Conservation (phyloP, 805 yeast species). For the Nakazawaea sp. region DNA sequence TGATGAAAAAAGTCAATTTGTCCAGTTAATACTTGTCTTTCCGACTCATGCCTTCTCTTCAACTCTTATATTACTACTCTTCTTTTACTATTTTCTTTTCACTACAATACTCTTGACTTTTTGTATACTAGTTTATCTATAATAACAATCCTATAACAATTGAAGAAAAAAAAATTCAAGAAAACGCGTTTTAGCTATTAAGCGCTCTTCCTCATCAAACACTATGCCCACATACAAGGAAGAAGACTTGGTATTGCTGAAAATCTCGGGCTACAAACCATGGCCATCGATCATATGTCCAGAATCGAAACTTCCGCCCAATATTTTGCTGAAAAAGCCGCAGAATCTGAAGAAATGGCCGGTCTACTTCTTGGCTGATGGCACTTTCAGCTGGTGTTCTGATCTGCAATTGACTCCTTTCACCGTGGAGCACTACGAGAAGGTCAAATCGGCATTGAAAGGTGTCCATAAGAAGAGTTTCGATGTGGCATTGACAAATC, state of each 20-base stretch:
- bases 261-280: conserved; percentile 13
- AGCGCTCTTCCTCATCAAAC: too few relatives aligned
- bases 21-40: too few relatives aligned
- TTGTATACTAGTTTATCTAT: too few relatives aligned
- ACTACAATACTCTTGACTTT: too few relatives aligned
- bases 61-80: too few relatives aligned
- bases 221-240: too few relatives aligned
- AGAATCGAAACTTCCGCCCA: conserved; percentile 8
- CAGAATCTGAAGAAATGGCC: conserved; percentile 5
- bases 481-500: conserved; percentile 9
- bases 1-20: too few relatives aligned
- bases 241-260: conserved; percentile 12
- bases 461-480: conserved; percentile 10
- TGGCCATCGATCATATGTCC: conserved; percentile 16
- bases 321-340: conserved; percentile 11
- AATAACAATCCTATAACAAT: too few relatives aligned
- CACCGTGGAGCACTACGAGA: neutral
- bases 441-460: conserved; percentile 3
- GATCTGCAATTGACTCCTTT: conserved; percentile 8
- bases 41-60: too few relatives aligned
- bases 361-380: conserved; percentile 10
- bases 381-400: conserved; percentile 10
- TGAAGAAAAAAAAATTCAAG: too few relatives aligned
- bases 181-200: too few relatives aligned
- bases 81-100: too few relatives aligned